A percentile compares a stretch with the other conserved stretches of the same genome.
phyloP scores from a whole-genome alignment of 1,139 yeast genomes.

The Saccharomyces hybrid region DNA sequence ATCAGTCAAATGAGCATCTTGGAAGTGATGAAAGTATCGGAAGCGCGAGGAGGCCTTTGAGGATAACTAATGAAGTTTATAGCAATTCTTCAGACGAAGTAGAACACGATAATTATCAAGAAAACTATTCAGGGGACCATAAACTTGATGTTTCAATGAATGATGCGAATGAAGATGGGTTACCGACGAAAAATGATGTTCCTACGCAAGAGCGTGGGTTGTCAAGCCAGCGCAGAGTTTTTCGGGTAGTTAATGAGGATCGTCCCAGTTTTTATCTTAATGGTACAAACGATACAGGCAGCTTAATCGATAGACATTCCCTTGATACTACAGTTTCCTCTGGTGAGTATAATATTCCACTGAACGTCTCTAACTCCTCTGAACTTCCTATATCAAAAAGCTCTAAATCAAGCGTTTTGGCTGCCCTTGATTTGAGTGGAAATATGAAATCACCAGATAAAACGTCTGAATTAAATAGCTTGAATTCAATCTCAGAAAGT shows the following conservation, averaged over 20 bases:
- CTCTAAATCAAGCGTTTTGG: not conserved
- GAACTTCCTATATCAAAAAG: not conserved
- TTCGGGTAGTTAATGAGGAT: conserved; percentile 30
- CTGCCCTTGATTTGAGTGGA: not conserved
- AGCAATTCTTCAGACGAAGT: not conserved
- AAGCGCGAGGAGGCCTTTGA: not conserved
- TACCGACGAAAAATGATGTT: not conserved
- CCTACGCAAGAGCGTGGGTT: not conserved
- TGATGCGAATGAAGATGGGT: not conserved
- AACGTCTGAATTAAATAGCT: not conserved
- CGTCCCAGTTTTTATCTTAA: conserved; percentile 24
- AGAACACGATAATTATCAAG: not conserved
- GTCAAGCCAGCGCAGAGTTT: conserved; percentile 16
- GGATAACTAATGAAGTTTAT: not conserved
- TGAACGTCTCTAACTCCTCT: not conserved
- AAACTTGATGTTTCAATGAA: not conserved
- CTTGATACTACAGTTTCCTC: conserved; percentile 1
- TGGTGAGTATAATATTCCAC: not conserved
- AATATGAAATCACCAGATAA: not conserved
- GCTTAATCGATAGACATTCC: conserved; percentile 8
- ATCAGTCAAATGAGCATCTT: conserved; percentile 1
- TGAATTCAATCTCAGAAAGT: not conserved
- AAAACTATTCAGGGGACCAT: not conserved
- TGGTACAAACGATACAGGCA: conserved; percentile 16
- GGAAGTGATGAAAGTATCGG: conserved; percentile 1